These are phyloP conservation scores for Mycena rebaudengoi DNA, from an alignment of 768 basidiomycete species.

Conservation along the genomic window DNA sequence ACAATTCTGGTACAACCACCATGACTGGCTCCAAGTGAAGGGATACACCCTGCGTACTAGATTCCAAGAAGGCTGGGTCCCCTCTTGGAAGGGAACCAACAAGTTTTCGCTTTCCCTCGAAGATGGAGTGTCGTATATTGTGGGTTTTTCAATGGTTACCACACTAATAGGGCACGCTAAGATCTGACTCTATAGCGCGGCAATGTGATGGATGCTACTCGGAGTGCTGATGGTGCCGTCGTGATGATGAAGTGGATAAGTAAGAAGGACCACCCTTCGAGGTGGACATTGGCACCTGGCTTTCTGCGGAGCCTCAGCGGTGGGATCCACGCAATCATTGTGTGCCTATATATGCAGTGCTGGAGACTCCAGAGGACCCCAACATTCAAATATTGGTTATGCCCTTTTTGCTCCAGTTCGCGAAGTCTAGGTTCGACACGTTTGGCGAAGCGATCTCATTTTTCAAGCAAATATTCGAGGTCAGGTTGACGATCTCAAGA, in stretches of 20 bases:
- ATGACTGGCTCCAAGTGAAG: not conserved
- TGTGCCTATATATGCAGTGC: not conserved
- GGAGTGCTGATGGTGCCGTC: not conserved
- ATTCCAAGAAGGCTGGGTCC: not conserved
- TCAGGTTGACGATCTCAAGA: conserved; percentile 1
- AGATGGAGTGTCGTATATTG: too few species aligned
- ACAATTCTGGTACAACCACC: not conserved
- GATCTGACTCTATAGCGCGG: too few species aligned
- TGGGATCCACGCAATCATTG: not conserved
- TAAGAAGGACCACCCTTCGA: not conserved
- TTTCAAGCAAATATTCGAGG: conserved; percentile 42
- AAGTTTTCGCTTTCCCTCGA: too few species aligned
- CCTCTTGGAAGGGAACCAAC: not conserved
- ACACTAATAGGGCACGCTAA: too few species aligned
- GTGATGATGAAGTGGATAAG: not conserved
- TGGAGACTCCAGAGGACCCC: not conserved
- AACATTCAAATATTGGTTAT: conserved; percentile 34
- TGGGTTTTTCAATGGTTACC: too few species aligned
- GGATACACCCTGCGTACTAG: not conserved
- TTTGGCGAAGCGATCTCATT: conserved; percentile 43
- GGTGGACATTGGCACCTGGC: not conserved
- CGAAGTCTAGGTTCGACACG: conserved; percentile 40
- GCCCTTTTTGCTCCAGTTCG: conserved; percentile 34
- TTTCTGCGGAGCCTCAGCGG: not conserved
- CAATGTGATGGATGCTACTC: not conserved